These are phyloP conservation scores for Phytophthora multivora DNA, from an alignment of 352 stramenopile species.

Conservation along the genomic window DNA sequence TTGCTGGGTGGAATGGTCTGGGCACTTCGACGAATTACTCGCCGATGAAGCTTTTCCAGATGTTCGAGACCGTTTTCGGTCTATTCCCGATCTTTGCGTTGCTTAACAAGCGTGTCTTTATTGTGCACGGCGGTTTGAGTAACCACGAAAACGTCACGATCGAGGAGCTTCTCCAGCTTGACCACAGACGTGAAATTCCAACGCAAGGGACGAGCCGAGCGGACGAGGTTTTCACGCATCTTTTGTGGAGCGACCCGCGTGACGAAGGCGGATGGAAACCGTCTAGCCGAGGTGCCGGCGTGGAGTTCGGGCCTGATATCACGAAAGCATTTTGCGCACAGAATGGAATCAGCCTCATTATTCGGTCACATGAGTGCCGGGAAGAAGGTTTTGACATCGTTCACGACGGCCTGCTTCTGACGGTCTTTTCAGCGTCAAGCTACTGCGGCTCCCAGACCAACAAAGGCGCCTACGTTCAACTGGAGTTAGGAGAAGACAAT, in stretches of 20 bases:
- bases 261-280: conserved; percentile 61
- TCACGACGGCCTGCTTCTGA: conserved; percentile 88
- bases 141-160: conserved; percentile 88
- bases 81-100: conserved; percentile 90
- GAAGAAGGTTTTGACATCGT: conserved; percentile 90
- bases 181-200: conserved; percentile 88
- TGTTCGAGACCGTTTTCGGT: conserved; percentile 88
- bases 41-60: conserved; percentile 78
- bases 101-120: conserved; percentile 91
- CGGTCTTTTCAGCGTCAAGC: conserved; percentile 92
- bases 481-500: conserved; percentile 65
- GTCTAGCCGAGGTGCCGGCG: conserved; percentile 84
- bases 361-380: conserved; percentile 94
- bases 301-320: conserved; percentile 95
- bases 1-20: conserved; percentile 58
- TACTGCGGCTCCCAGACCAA: conserved; percentile 94
- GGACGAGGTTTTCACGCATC: conserved; percentile 90
- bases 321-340: conserved; percentile 87
- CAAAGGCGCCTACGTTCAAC: conserved; percentile 80
- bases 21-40: conserved; percentile 73
- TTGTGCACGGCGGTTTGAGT: conserved; percentile 93
- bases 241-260: conserved; percentile 93
- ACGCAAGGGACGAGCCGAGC: conserved; percentile 81
- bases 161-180: conserved; percentile 81
- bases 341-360: conserved; percentile 90